These are phyloP conservation scores for Esteya vermicola DNA, from an alignment of 2,329 filamentous ascomycete genomes.

Conservation along the genomic window DNA sequence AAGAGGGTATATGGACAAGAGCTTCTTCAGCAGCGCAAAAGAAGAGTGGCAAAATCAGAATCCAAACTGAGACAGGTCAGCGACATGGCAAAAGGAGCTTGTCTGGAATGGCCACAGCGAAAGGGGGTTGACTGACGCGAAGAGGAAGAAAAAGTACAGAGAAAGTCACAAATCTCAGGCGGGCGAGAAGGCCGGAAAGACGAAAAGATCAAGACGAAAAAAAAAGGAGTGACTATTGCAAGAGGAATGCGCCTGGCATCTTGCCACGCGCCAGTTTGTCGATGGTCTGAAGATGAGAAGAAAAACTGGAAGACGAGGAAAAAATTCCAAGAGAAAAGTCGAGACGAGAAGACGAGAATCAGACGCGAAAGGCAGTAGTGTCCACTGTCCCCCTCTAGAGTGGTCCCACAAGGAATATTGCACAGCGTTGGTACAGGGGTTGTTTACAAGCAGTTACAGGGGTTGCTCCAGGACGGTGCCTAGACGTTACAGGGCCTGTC, in stretches of 20 bases:
- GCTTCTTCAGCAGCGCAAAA: background rate
- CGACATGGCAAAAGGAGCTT: background rate
- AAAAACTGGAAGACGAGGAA: background rate
- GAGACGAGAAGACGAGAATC: background rate
- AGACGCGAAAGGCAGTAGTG: too few species aligned
- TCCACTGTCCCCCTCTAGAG: too few species aligned
- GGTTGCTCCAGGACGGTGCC: too few species aligned
- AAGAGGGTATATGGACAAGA: background rate
- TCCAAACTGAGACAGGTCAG: background rate
- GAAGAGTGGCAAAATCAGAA: background rate
- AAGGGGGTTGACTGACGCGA: background rate
- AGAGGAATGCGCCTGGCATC: slow-evolving; percentile 8
- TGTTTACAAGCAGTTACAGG: background rate
- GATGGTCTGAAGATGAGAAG: background rate
- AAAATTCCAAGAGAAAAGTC: background rate
- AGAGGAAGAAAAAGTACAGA: background rate
- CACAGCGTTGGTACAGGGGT: too few species aligned
- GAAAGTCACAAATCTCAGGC: too few species aligned
- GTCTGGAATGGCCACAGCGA: background rate
- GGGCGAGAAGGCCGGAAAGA: background rate
- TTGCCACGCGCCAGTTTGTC: too few species aligned
- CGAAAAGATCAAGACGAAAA: background rate
- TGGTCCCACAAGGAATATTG: slow-evolving; percentile 1
- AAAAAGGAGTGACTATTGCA: background rate
- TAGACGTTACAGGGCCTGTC: too few species aligned